A percentile compares a stretch with the other conserved stretches of the same genome.
Evolutionary conservation across 352 stramenopile species (phyloP).

Genomic region (Globisporangium echinulatum): DNA sequence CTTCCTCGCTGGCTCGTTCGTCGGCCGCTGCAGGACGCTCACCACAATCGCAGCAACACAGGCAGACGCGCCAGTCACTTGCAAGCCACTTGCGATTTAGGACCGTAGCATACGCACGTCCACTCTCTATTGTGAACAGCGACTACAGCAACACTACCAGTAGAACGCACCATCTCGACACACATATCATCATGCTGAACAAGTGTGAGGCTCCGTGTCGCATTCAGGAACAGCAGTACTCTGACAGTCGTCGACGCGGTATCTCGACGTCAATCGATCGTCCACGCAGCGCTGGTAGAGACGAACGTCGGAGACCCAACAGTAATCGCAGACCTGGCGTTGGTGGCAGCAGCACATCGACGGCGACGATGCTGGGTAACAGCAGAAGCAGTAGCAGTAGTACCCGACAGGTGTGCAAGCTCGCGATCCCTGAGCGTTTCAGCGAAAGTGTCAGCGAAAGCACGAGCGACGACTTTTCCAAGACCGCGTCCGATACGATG

Average conservation of each 20-base stretch:
- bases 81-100: too few relatives aligned
- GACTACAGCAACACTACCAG: too few relatives aligned
- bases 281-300: background rate
- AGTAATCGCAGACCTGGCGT: background rate
- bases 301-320: background rate
- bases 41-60: too few relatives aligned
- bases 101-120: too few relatives aligned
- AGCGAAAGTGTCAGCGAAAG: background rate
- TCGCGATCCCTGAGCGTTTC: background rate
- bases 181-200: too few relatives aligned
- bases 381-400: background rate
- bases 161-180: too few relatives aligned
- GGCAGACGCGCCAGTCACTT: too few relatives aligned
- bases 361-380: background rate
- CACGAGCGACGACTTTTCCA: background rate
- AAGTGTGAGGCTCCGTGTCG: too few relatives aligned
- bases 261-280: background rate
- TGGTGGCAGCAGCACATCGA: background rate
- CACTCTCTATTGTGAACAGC: too few relatives aligned
- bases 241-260: background rate
- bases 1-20: too few relatives aligned
- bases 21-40: too few relatives aligned
- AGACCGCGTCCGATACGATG: background rate
- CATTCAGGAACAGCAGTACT: background rate
- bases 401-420: background rate